A percentile compares a stretch with the other conserved stretches of the same genome.
These are phyloP conservation scores for Salix koriyanagi DNA, from an alignment of 345 rosid species.

Conservation along the genomic window DNA sequence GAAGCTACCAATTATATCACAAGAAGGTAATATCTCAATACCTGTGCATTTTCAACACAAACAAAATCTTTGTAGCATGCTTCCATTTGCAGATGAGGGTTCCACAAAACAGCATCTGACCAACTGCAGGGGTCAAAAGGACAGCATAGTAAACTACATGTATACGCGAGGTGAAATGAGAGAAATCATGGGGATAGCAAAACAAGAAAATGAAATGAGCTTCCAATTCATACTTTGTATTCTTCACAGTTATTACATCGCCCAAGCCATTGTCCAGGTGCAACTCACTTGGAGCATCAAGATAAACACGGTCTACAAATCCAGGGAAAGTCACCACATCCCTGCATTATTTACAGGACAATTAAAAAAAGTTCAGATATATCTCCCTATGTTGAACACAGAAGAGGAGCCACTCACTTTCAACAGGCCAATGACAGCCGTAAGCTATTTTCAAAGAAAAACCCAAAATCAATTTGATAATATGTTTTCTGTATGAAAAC, in stretches of 20 bases:
- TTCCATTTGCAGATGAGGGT: slow-evolving; percentile 90
- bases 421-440: no score
- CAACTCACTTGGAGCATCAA: slow-evolving; percentile 58
- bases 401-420: no score
- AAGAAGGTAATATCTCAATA: slow-evolving; percentile 20
- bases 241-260: slow-evolving; percentile 51
- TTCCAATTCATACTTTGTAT: slow-evolving; percentile 52
- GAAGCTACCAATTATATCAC: not conserved
- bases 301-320: slow-evolving; percentile 84
- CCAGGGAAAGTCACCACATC: slow-evolving; percentile 78
- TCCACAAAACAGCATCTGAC: slow-evolving; percentile 94
- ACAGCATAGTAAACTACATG: slow-evolving; percentile 7
- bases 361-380: slow-evolving; percentile 23
- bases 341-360: slow-evolving; percentile 40
- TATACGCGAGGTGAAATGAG: not conserved
- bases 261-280: slow-evolving; percentile 87
- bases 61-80: slow-evolving; percentile 87
- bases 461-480: not conserved
- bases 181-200: not conserved
- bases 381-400: not conserved
- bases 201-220: slow-evolving; percentile 12
- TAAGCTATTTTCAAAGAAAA: not conserved
- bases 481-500: not conserved
- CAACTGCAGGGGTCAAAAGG: slow-evolving; percentile 46
- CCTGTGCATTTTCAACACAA: slow-evolving; percentile 93